These are phyloP conservation scores for Trichocladium uniseriatum DNA, from an alignment of 495 filamentous ascomycete genomes.

Conservation along the genomic window DNA sequence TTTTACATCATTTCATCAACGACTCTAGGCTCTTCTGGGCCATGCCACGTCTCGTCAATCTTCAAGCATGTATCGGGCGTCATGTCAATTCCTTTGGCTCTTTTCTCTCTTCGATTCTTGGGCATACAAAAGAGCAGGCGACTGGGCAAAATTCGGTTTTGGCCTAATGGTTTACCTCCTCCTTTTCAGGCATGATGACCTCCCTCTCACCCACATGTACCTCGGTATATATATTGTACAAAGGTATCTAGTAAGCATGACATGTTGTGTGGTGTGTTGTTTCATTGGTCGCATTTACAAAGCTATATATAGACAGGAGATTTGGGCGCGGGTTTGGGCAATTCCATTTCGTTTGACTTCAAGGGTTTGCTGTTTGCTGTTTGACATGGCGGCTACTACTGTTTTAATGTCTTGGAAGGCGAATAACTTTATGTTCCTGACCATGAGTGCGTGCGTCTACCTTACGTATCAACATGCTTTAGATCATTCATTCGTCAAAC, in stretches of 20 bases:
- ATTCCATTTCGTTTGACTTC: background rate
- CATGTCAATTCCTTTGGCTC: background rate
- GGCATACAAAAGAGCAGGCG: background rate
- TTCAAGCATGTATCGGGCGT: slow-evolving; percentile 12
- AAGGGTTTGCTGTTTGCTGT: too few relatives aligned
- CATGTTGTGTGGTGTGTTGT: background rate
- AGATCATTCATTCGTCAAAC: slow-evolving; percentile 40
- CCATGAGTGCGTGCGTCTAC: too few relatives aligned
- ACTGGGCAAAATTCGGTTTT: background rate
- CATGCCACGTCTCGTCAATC: slow-evolving; percentile 1
- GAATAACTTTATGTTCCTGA: too few relatives aligned
- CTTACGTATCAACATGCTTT: too few relatives aligned
- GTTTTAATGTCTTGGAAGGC: too few relatives aligned
- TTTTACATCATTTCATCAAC: background rate
- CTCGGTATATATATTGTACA: slow-evolving; percentile 1
- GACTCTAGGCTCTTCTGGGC: background rate
- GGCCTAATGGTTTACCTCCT: background rate
- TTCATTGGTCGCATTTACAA: slow-evolving; percentile 6
- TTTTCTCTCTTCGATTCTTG: background rate
- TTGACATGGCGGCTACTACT: too few relatives aligned
- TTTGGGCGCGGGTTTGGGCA: background rate
- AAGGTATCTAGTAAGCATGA: background rate
- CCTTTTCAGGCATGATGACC: slow-evolving; percentile 3
- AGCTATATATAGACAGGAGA: slow-evolving; percentile 6
- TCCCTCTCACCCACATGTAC: background rate